phyloP scores from a whole-genome alignment of 352 stramenopile species.

The Pythium brassicae region DNA sequence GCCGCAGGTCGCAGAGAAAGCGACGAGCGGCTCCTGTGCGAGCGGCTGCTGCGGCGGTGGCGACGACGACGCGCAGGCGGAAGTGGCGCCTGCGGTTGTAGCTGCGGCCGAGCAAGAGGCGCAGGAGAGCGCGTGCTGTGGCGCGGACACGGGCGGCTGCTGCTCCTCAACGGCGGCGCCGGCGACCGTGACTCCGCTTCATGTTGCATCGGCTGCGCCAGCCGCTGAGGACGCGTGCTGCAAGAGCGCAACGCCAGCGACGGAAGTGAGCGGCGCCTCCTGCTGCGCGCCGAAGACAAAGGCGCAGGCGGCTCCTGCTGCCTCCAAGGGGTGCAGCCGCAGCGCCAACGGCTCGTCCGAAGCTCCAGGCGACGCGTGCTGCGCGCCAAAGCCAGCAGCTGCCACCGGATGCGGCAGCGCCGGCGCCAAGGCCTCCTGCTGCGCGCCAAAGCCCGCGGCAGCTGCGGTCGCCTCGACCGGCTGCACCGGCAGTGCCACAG shows the following conservation, averaged over 20 bases:
- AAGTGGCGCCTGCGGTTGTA: background rate
- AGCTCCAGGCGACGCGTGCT: constrained; percentile 5
- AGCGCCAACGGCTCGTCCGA: background rate
- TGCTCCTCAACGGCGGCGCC: constrained; percentile 15
- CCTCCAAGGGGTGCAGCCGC: background rate
- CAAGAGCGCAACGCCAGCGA: background rate
- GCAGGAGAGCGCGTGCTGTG: background rate
- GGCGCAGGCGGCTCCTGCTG: background rate
- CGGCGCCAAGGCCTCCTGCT: background rate
- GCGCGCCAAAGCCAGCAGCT: background rate
- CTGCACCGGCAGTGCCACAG: too few relatives aligned
- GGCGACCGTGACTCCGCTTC: background rate
- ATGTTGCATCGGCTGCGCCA: background rate
- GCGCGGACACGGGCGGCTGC: background rate
- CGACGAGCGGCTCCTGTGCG: background rate
- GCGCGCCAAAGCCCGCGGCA: background rate
- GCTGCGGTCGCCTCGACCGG: too few relatives aligned
- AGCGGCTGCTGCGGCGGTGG: background rate
- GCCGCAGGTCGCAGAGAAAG: background rate
- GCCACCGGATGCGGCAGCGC: background rate
- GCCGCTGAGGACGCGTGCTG: background rate
- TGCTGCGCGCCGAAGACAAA: constrained; percentile 5
- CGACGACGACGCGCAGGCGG: background rate
- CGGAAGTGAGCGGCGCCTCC: background rate
- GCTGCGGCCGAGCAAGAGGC: too few relatives aligned